phyloP scores from a whole-genome alignment of 495 filamentous ascomycete species.

The Podospora anserina region DNA sequence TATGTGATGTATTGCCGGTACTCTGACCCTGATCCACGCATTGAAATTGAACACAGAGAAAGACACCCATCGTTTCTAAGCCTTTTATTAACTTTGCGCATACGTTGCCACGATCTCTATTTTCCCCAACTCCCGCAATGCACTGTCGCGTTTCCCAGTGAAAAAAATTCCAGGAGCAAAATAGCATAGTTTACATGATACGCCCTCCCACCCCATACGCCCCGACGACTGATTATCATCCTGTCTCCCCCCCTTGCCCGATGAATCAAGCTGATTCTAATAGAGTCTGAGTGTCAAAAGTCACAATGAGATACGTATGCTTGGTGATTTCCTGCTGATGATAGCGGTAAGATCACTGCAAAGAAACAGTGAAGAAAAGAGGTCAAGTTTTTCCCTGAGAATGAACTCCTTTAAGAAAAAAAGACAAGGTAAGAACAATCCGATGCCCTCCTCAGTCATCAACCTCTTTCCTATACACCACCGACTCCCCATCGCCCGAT shows the following conservation, averaged over 20 bases:
- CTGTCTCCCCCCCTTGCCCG: too few relatives aligned
- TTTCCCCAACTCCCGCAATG: background rate
- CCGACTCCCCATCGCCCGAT: constrained; percentile 7
- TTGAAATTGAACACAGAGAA: background rate
- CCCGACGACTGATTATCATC: background rate
- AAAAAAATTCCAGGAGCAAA: background rate
- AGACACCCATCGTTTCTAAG: background rate
- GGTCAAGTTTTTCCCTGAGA: background rate
- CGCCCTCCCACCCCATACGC: background rate
- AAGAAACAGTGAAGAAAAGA: background rate
- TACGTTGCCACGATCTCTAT: background rate
- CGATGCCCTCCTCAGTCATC: background rate
- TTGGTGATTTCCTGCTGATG: background rate
- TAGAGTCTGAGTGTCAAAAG: background rate
- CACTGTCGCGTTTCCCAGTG: background rate
- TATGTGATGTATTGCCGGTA: background rate
- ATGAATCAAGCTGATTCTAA: background rate
- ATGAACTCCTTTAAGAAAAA: too few relatives aligned
- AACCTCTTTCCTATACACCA: background rate
- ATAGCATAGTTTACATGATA: background rate
- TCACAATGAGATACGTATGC: background rate
- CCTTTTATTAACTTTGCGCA: background rate
- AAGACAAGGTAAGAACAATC: background rate
- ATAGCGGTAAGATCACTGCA: background rate
- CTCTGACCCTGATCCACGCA: too few relatives aligned